phyloP scores from a whole-genome alignment of 1,284 basidiomycete genomes.

The Veloporphyrellus conicus region DNA sequence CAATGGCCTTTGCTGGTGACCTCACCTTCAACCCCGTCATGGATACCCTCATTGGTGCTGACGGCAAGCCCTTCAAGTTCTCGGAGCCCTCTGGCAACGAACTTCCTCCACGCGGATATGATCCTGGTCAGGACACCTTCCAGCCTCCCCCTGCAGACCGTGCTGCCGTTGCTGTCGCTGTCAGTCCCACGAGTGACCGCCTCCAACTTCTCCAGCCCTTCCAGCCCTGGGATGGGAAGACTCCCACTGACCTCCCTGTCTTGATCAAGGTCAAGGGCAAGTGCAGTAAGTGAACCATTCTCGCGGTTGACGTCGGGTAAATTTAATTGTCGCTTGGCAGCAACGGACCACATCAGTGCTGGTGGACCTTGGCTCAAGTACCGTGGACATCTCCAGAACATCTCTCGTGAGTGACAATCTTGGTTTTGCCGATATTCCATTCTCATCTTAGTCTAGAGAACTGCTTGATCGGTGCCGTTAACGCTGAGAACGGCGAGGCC shows the following conservation, averaged over 20 bases:
- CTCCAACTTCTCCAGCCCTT: slow-evolving; percentile 93
- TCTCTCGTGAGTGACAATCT: slow-evolving; percentile 65
- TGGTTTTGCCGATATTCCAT: not conserved
- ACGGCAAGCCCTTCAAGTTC: slow-evolving; percentile 99
- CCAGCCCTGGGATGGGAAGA: slow-evolving; percentile 90
- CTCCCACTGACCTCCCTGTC: slow-evolving; percentile 83
- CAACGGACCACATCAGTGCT: slow-evolving; percentile 87
- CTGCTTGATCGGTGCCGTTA: slow-evolving; percentile 96
- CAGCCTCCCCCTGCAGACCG: slow-evolving; percentile 90
- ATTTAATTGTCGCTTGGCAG: slow-evolving; percentile 28
- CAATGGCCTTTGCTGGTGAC: slow-evolving; percentile 91
- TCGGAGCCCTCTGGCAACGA: slow-evolving; percentile 84
- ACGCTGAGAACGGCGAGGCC: slow-evolving; percentile 90
- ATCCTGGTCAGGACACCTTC: slow-evolving; percentile 96
- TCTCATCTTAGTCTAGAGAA: slow-evolving; percentile 59
- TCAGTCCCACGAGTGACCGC: slow-evolving; percentile 87
- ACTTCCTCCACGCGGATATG: slow-evolving; percentile 92
- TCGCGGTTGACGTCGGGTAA: not conserved
- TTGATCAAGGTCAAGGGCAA: slow-evolving; percentile 99
- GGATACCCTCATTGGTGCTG: slow-evolving; percentile 82
- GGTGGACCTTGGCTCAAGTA: slow-evolving; percentile 99
- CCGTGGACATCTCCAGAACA: slow-evolving; percentile 98
- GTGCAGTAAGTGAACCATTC: slow-evolving; percentile 66
- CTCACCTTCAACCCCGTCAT: slow-evolving; percentile 97
- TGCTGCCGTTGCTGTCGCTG: slow-evolving; percentile 78